A percentile compares a stretch with the other conserved stretches of the same genome.
Evolutionary conservation across 139 green algal genomes (phyloP).

Genomic region (Limnomonas spitsbergensis): DNA sequence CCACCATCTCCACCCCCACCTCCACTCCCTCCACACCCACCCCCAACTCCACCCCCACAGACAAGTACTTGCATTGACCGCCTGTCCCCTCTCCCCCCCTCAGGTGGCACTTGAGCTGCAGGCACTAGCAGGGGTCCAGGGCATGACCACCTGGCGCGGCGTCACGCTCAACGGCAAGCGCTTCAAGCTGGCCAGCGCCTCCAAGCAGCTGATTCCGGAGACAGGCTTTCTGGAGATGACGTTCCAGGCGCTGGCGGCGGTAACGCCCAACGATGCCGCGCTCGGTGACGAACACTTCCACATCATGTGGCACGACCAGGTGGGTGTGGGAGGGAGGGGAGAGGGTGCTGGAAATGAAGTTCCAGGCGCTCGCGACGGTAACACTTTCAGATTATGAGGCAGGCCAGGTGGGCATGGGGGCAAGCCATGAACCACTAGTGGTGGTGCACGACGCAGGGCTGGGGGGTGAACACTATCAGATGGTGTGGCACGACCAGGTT

Average conservation of each 20-base stretch:
- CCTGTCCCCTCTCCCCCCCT: not conserved
- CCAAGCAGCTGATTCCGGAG: not conserved
- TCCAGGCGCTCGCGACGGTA: no score
- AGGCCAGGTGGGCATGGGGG: no score
- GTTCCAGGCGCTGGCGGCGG: not conserved
- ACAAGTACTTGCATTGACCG: no score
- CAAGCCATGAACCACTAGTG: no score
- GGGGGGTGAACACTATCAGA: no score
- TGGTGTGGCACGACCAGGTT: no score
- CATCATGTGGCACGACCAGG: not conserved
- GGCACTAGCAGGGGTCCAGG: not conserved
- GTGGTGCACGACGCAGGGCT: no score
- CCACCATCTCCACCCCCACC: no score
- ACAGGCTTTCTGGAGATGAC: not conserved
- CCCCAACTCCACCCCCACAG: no score
- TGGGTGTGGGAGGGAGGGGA: not conserved
- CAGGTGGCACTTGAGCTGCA: not conserved
- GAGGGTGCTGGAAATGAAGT: no score
- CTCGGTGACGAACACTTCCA: constrained; percentile 4
- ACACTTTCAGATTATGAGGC: no score
- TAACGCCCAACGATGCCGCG: not conserved
- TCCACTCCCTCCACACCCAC: no score
- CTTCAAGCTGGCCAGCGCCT: constrained; percentile 3
- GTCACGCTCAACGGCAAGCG: not conserved
- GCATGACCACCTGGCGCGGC: not conserved